Percentiles rank a stretch among this genome's conserved stretches.
phyloP scores from a whole-genome alignment of 2,329 filamentous ascomycete species.

The Pyrenophora graminea region DNA sequence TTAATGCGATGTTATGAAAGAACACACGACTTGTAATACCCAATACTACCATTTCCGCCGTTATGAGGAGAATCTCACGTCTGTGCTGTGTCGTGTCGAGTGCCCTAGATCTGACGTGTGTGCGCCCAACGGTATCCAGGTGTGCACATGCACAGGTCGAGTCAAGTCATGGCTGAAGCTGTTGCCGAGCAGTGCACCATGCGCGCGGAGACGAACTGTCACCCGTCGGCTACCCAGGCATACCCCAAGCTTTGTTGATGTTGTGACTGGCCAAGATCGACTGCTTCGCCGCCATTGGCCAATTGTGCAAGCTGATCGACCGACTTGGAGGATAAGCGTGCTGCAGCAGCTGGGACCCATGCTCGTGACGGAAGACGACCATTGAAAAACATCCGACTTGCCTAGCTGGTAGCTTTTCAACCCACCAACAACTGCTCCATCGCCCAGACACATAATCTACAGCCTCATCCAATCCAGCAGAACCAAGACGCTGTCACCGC shows the following conservation, averaged over 20 bases:
- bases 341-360: constrained; percentile 10
- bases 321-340: constrained; percentile 23
- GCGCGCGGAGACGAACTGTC: neutral
- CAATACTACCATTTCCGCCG: constrained; percentile 27
- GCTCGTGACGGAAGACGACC: constrained; percentile 2
- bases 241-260: too few species aligned
- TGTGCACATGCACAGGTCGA: neutral
- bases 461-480: neutral
- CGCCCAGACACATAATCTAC: too few species aligned
- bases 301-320: constrained; percentile 31
- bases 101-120: too few species aligned
- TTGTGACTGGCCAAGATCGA: neutral
- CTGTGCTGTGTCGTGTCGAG: too few species aligned
- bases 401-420: constrained; percentile 5
- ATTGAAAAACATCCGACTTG: constrained; percentile 3
- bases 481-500: constrained; percentile 9
- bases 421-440: neutral
- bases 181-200: neutral
- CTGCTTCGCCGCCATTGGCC: constrained; percentile 18
- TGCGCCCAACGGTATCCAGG: too few species aligned
- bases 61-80: constrained; percentile 6
- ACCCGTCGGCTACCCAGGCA: neutral
- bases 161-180: neutral
- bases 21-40: constrained; percentile 42
- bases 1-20: constrained; percentile 44